phyloP scores from a whole-genome alignment of 257 asterid genomes.

The Lantana camara region DNA sequence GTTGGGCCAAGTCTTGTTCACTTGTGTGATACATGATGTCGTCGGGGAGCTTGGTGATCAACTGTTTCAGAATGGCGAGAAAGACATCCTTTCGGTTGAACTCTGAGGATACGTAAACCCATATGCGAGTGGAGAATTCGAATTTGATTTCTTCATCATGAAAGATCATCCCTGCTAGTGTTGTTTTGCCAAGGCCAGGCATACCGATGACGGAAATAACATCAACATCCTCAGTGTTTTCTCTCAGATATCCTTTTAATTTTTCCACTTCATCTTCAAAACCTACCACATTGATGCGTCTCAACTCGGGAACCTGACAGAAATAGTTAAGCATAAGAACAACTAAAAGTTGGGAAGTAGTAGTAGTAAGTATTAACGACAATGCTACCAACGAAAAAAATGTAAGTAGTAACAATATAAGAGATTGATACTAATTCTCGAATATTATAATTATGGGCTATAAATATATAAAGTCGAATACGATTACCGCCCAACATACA shows the following conservation, averaged over 20 bases:
- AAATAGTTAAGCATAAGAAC: neutral
- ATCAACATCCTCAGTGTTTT: neutral
- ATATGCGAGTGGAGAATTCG: neutral
- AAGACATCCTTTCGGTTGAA: neutral
- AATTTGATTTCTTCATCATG: neutral
- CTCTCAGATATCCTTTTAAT: neutral
- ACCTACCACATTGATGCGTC: neutral
- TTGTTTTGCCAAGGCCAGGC: conserved; percentile 2
- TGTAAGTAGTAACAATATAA: too few relatives aligned
- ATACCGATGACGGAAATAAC: neutral
- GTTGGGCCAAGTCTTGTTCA: neutral
- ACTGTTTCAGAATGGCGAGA: neutral
- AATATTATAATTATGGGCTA: too few relatives aligned
- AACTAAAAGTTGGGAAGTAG: neutral
- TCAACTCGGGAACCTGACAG: neutral
- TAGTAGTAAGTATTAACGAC: too few relatives aligned
- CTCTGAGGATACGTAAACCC: too few relatives aligned
- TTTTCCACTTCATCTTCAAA: too few relatives aligned
- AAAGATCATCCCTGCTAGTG: neutral
- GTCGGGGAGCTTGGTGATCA: neutral
- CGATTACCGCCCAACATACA: too few relatives aligned
- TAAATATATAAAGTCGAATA: too few relatives aligned
- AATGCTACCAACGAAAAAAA: too few relatives aligned
- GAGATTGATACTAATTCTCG: too few relatives aligned
- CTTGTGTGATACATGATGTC: neutral